Conservation (phyloP, 495 filamentous ascomycete species). For the Choiromyces venosus region DNA sequence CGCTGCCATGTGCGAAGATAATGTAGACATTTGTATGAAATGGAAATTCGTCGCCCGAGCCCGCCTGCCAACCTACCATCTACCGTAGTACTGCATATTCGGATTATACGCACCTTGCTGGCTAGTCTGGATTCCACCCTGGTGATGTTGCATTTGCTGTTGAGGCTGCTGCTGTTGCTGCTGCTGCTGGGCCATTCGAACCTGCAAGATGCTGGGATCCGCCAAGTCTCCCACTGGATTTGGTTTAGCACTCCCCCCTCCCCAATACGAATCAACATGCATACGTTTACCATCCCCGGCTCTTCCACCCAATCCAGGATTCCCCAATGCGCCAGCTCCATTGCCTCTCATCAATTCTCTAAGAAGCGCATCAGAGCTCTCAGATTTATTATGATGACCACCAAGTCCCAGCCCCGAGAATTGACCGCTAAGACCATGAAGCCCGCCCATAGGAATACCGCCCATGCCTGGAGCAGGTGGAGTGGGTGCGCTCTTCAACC, state of each 20-base stretch:
- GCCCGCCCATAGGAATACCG: slow-evolving; percentile 51
- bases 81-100: slow-evolving; percentile 75
- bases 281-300: slow-evolving; percentile 41
- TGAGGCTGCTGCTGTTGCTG: slow-evolving; percentile 56
- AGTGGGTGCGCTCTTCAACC: slow-evolving; percentile 87
- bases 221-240: slow-evolving; percentile 83
- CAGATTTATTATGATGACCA: slow-evolving; percentile 36
- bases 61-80: slow-evolving; percentile 45
- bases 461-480: slow-evolving; percentile 55
- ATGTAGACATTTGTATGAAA: slow-evolving; percentile 10
- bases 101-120: slow-evolving; percentile 99
- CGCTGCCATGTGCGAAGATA: slow-evolving; percentile 6
- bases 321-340: slow-evolving; percentile 27
- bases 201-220: slow-evolving; percentile 98
- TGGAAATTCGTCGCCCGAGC: slow-evolving; percentile 32
- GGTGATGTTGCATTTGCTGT: slow-evolving; percentile 61
- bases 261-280: slow-evolving; percentile 38
- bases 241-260: slow-evolving; percentile 37
- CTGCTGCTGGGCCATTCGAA: slow-evolving; percentile 53
- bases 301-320: slow-evolving; percentile 29
- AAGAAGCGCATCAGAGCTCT: slow-evolving; percentile 32
- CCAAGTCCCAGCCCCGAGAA: slow-evolving; percentile 37
- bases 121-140: slow-evolving; percentile 58
- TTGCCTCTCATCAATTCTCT: slow-evolving; percentile 39
- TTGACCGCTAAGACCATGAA: slow-evolving; percentile 61